Percentiles rank a stretch among this genome's conserved stretches.
Evolutionary conservation across 2,329 filamentous ascomycete species (phyloP).

Genomic region (Pseudocercospora crystallina): DNA sequence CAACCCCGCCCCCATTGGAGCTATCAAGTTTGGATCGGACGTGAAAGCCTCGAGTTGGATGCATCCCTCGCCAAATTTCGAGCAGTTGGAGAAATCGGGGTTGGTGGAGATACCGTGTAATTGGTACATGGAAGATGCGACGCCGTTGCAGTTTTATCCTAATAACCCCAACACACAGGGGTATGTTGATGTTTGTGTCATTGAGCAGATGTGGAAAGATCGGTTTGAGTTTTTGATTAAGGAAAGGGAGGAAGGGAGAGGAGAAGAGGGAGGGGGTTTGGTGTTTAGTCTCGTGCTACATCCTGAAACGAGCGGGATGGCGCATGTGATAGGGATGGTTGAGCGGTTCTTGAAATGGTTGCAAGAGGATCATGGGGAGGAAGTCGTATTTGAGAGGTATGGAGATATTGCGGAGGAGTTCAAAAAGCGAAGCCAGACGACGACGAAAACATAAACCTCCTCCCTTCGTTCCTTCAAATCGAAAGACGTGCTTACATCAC

Average conservation of each 20-base stretch:
- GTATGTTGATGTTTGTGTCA: slow-evolving; percentile 56
- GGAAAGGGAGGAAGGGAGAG: slow-evolving; percentile 31
- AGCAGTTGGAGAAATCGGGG: slow-evolving; percentile 29
- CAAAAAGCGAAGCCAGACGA: too few species aligned
- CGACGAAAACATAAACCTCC: too few species aligned
- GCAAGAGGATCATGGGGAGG: slow-evolving; percentile 41
- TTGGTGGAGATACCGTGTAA: slow-evolving; percentile 52
- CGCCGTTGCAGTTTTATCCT: slow-evolving; percentile 49
- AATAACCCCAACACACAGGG: slow-evolving; percentile 55
- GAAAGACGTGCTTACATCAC: too few species aligned
- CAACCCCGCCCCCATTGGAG: slow-evolving; percentile 40
- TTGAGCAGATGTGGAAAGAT: slow-evolving; percentile 63
- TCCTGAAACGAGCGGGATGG: slow-evolving; percentile 61
- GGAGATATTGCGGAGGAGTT: slow-evolving; percentile 44
- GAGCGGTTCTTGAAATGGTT: slow-evolving; percentile 54
- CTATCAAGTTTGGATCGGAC: slow-evolving; percentile 41
- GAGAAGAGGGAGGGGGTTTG: slow-evolving; percentile 28
- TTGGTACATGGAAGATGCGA: slow-evolving; percentile 56
- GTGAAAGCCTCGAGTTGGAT: slow-evolving; percentile 47
- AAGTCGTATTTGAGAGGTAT: slow-evolving; percentile 49
- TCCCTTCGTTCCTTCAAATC: too few species aligned
- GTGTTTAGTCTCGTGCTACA: slow-evolving; percentile 57
- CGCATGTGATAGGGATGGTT: slow-evolving; percentile 60
- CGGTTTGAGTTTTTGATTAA: slow-evolving; percentile 55
- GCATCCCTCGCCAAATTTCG: slow-evolving; percentile 40